Conservation (phyloP, 2,329 filamentous ascomycete species). For the Aspergillus pseudotamarii region DNA sequence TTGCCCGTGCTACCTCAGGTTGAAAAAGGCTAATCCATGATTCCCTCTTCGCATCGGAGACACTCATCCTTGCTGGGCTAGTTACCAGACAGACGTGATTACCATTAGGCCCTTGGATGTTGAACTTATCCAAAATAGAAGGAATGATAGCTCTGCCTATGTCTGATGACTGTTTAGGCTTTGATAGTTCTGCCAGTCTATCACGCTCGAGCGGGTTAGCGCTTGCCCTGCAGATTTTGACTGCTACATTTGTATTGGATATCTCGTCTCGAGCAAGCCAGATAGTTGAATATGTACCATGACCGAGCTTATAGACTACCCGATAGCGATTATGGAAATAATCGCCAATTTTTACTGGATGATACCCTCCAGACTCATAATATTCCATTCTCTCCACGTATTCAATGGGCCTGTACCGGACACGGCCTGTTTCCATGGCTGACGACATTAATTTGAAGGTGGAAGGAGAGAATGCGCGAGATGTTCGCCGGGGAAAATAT, state of each 20-base stretch:
- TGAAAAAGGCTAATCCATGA: conserved; percentile 18
- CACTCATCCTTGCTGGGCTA: conserved; percentile 14
- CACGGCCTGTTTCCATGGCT: too few species aligned
- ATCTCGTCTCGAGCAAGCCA: conserved; percentile 32
- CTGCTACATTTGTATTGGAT: conserved; percentile 26
- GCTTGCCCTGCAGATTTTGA: conserved; percentile 31
- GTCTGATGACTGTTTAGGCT: too few species aligned
- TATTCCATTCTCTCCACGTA: too few species aligned
- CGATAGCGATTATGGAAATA: conserved; percentile 37
- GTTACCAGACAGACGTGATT: conserved; percentile 14
- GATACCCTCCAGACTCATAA: conserved; percentile 32
- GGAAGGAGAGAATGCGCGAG: too few species aligned
- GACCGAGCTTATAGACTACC: conserved; percentile 45
- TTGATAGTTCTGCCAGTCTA: neutral
- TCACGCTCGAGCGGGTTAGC: conserved; percentile 17
- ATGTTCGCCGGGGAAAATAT: too few species aligned
- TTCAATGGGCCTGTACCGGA: too few species aligned
- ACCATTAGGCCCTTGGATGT: conserved; percentile 17
- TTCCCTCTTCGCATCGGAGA: conserved; percentile 13
- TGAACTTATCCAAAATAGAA: conserved; percentile 15
- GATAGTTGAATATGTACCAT: conserved; percentile 40
- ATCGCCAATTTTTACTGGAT: conserved; percentile 33
- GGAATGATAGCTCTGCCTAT: conserved; percentile 9
- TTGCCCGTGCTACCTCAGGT: conserved; percentile 15
- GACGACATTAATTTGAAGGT: too few species aligned